Base-by-base conservation (phyloP, 441 rosid species). In the Geranium incanum region DNA sequence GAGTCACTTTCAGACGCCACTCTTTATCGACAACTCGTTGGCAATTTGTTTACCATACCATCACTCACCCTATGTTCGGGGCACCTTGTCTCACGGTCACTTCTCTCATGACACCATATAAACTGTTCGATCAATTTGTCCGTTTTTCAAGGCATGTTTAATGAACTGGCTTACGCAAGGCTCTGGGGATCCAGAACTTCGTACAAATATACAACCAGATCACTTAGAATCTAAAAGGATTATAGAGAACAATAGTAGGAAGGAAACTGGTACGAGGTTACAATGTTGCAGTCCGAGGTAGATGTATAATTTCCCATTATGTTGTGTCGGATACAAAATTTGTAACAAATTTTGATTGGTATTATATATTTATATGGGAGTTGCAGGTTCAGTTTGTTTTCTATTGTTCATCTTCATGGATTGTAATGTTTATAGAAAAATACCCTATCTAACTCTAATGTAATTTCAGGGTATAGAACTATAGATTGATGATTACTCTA, bases 191-290 rank as follows among this genome's bases (percentile, higher is more conserved):
- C 75, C 81, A 88, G 69, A 77, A 75, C 16, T 89, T 88, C 63
- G 88, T 85, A 9, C 85, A 84, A 69, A 68, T 86, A 8, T 89
- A 86, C 74, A 78, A 77, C 38, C 89, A 87, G 74, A 84, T 89
- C 72, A 86, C 91, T 79, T 89, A 86, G 60, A 84, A 70, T 37
- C 59, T 91, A 50, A 86, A 82, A 81, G 73, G 70, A 43, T 91
- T n/a, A 48, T 13, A 12, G 12, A 48, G 57, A 48, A 48, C 45
- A 39, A 37, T n/a, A 48, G 57, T 48, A 12, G 16, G n/a, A 48
- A 48, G n/a, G 4, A 48, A 48, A 48, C 3, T 48, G 15, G 55
- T 4, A 48, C 52, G 1, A 0, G 1, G 1, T n/a, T 45, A 9
- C 12, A 8, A 3, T 41, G 48, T 11, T 41, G 0, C 9, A 41